Percentiles rank a stretch among this genome's conserved stretches.
These are phyloP conservation scores for Syzygium oleosum DNA, from an alignment of 345 rosid species.

Conservation along the genomic window DNA sequence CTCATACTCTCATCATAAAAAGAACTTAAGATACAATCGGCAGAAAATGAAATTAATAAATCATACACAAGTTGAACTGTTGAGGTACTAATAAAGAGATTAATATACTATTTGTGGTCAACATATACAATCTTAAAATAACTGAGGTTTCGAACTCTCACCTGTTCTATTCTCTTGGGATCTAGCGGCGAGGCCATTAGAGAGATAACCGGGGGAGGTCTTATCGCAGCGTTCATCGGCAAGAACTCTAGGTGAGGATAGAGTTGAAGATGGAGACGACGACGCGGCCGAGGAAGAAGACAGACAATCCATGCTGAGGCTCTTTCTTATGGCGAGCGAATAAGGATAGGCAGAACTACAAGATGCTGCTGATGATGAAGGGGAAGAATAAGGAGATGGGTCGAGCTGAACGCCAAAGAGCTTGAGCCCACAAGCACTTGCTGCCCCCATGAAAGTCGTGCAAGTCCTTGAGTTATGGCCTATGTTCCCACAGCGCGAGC, in stretches of 20 bases:
- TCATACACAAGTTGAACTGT: background rate
- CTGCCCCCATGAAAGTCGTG: constrained; percentile 6
- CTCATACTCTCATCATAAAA: background rate
- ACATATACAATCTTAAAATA: background rate
- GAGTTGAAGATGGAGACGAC: constrained; percentile 18
- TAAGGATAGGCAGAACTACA: constrained; percentile 6
- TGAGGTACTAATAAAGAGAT: background rate
- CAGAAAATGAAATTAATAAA: background rate
- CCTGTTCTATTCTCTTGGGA: constrained; percentile 44
- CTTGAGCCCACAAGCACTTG: constrained; percentile 7
- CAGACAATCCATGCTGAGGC: constrained; percentile 49
- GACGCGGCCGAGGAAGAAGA: constrained; percentile 13
- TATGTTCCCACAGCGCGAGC: constrained; percentile 58
- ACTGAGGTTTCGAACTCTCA: background rate
- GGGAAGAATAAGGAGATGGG: background rate
- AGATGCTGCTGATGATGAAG: constrained; percentile 8
- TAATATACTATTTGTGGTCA: background rate
- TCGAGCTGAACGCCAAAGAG: constrained; percentile 58
- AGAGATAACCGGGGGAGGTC: constrained; percentile 23
- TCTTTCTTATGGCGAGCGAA: constrained; percentile 16
- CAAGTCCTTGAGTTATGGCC: constrained; percentile 72
- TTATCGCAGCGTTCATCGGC: constrained; percentile 19
- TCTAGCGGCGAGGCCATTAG: constrained; percentile 27
- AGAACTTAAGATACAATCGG: background rate
- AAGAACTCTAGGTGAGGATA: constrained; percentile 23